phyloP scores from a whole-genome alignment of 768 basidiomycete genomes.

The Piloderma croceum region DNA sequence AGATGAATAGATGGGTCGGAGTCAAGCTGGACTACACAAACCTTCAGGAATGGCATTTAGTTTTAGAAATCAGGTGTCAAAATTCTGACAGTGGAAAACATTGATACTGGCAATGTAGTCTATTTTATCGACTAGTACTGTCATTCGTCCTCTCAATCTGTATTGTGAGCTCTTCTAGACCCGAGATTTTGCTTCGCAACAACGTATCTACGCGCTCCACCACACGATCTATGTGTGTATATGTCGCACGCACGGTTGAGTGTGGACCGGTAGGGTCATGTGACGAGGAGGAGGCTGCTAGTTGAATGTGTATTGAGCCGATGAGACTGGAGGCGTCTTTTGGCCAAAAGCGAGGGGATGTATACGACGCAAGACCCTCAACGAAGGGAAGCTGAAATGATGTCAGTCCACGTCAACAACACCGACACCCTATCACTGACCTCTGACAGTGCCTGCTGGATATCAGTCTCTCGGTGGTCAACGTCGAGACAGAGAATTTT shows the following conservation, averaged over 20 bases:
- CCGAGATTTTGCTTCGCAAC: slow-evolving; percentile 66
- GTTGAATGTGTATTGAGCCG: slow-evolving; percentile 88
- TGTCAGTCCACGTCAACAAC: no score
- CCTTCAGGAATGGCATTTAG: no score
- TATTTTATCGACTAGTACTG: no score
- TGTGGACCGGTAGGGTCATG: slow-evolving; percentile 53
- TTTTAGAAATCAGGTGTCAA: no score
- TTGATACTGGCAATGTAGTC: no score
- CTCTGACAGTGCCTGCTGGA: slow-evolving; percentile 58
- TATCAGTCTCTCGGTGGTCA: slow-evolving; percentile 49
- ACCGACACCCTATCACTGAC: no score
- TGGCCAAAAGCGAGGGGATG: slow-evolving; percentile 88
- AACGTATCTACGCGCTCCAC: slow-evolving; percentile 70
- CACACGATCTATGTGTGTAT: slow-evolving; percentile 63
- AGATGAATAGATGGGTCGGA: no score
- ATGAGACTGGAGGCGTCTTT: slow-evolving; percentile 82
- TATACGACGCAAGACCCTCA: slow-evolving; percentile 79
- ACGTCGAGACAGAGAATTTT: slow-evolving; percentile 84
- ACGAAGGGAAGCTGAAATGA: slow-evolving; percentile 62
- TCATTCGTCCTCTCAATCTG: slow-evolving; percentile 66
- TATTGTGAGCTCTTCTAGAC: slow-evolving; percentile 84
- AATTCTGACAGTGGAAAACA: no score
- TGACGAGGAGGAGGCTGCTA: slow-evolving; percentile 57
- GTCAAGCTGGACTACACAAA: no score
- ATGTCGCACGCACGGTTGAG: slow-evolving; percentile 42